phyloP scores from a whole-genome alignment of 139 green algal species.

The Diplosphaera chodatii region DNA sequence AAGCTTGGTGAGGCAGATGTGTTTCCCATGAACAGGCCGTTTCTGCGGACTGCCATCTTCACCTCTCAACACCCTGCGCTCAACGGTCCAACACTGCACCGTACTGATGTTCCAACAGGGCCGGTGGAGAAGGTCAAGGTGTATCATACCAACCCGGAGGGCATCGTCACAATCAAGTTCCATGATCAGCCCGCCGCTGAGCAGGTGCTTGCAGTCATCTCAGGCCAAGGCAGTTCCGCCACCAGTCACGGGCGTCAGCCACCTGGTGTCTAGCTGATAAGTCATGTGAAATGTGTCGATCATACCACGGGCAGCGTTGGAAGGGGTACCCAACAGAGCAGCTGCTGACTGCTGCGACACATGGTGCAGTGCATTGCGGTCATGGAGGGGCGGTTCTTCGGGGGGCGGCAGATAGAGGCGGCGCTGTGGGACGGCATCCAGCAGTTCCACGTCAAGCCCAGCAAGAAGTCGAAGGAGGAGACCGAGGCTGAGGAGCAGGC shows the following conservation, averaged over 20 bases:
- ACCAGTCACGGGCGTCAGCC: no score
- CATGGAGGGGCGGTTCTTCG: slow-evolving; percentile 92
- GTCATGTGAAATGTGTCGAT: no score
- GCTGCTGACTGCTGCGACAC: no score
- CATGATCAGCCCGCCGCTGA: slow-evolving; percentile 55
- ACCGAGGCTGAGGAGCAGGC: slow-evolving; percentile 67
- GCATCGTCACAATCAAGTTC: slow-evolving; percentile 80
- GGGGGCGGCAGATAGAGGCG: slow-evolving; percentile 63
- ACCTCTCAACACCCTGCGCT: no score
- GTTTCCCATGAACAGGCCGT: no score
- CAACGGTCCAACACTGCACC: no score
- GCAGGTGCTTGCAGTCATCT: background rate
- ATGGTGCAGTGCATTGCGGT: background rate
- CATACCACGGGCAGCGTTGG: no score
- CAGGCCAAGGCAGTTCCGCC: no score
- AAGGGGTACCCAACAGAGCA: no score
- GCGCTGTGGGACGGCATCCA: slow-evolving; percentile 78
- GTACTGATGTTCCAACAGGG: background rate
- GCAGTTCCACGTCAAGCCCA: slow-evolving; percentile 63
- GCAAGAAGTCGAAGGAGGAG: slow-evolving; percentile 44
- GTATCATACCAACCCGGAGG: slow-evolving; percentile 71
- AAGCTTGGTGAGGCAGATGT: slow-evolving; percentile 79
- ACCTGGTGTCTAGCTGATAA: no score
- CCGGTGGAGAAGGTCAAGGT: slow-evolving; percentile 46
- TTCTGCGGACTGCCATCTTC: no score